Evolutionary conservation across 2,329 filamentous ascomycete species (phyloP).

Genomic region (Phaeosphaeria sp.): DNA sequence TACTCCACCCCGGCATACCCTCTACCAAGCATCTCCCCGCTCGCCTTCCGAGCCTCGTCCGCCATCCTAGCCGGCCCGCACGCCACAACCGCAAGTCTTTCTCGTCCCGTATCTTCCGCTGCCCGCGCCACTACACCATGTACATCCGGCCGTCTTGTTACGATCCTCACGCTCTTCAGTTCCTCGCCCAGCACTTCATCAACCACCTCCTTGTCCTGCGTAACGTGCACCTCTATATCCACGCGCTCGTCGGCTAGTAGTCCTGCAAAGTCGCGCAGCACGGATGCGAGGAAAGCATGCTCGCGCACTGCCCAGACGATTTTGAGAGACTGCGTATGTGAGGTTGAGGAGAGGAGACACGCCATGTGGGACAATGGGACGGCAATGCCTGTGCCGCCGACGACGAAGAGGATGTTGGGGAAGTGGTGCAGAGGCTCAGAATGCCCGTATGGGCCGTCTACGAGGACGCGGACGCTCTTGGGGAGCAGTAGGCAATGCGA

Average conservation of each 20-base stretch:
- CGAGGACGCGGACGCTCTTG: conserved; percentile 48
- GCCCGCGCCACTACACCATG: conserved; percentile 40
- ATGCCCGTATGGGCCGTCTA: conserved; percentile 61
- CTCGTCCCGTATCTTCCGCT: conserved; percentile 37
- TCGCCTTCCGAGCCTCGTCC: conserved; percentile 52
- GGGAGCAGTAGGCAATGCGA: conserved; percentile 22
- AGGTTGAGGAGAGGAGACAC: conserved; percentile 19
- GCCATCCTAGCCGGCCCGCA: conserved; percentile 57
- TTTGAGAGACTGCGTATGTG: conserved; percentile 25
- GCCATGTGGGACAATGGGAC: conserved; percentile 41
- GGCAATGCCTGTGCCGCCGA: conserved; percentile 46
- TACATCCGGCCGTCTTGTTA: conserved; percentile 50
- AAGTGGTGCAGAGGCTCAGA: conserved; percentile 51
- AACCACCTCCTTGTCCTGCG: conserved; percentile 30
- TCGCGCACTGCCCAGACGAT: conserved; percentile 46
- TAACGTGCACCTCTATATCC: conserved; percentile 35
- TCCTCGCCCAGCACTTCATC: conserved; percentile 24
- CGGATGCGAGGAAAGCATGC: conserved; percentile 32
- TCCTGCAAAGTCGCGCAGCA: conserved; percentile 30
- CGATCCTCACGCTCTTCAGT: conserved; percentile 33
- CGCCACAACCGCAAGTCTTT: conserved; percentile 49
- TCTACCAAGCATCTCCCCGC: conserved; percentile 41
- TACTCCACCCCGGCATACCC: conserved; percentile 48
- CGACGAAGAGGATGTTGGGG: conserved; percentile 46
- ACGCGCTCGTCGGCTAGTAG: conserved; percentile 34